Percentiles rank a stretch among this genome's conserved stretches.
These are phyloP conservation scores for Ambrosia trifida DNA, from an alignment of 129 eudicot species.

Conservation along the genomic window DNA sequence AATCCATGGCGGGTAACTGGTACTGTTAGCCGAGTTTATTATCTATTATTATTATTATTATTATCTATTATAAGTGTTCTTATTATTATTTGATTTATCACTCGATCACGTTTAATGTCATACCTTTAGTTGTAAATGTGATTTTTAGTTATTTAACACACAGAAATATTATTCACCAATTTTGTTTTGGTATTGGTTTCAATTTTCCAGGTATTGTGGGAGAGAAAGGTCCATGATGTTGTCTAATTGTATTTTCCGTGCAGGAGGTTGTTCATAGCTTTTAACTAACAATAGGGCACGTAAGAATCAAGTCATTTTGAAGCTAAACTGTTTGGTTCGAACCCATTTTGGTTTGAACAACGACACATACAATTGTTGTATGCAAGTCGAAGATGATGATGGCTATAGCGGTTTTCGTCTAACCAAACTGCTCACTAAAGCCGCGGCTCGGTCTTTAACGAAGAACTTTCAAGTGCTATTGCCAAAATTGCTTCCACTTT, in stretches of 20 bases:
- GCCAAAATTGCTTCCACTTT: conserved; percentile 48
- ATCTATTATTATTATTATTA: no score
- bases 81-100: no score
- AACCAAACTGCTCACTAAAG: conserved; percentile 43
- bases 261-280: conserved; percentile 60
- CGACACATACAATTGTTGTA: conserved; percentile 54
- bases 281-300: conserved; percentile 40
- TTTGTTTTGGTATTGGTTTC: no score
- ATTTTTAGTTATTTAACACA: no score
- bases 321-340: conserved; percentile 47
- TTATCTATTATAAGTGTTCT: no score
- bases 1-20: conserved; percentile 58
- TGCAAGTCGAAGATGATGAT: conserved; percentile 48
- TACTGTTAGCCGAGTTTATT: conserved; percentile 16
- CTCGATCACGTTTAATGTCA: no score
- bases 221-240: conserved; percentile 61
- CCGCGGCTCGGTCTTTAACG: conserved; percentile 41
- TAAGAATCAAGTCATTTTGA: conserved; percentile 34
- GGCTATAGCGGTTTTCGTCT: conserved; percentile 49
- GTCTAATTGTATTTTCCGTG: conserved; percentile 54
- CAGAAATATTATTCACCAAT: no score
- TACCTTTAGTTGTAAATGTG: no score
- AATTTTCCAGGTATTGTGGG: conserved; percentile 42
- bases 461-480: conserved; percentile 43
- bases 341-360: conserved; percentile 48